These are phyloP conservation scores for Sonneratia caseolaris DNA, from an alignment of 345 rosid genomes.

Conservation along the genomic window DNA sequence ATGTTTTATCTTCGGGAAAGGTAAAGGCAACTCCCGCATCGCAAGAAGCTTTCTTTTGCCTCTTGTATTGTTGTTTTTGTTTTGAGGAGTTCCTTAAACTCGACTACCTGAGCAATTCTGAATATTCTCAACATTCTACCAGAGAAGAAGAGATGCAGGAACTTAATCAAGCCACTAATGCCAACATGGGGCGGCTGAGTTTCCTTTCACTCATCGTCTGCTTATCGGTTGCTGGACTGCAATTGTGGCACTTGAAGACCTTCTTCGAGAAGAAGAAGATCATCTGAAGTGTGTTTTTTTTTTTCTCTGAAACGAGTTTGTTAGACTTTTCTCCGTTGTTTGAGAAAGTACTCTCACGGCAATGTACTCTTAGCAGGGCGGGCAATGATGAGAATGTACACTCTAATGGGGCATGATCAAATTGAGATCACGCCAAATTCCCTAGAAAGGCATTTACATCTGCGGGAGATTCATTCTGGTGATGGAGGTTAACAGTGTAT, in stretches of 20 bases:
- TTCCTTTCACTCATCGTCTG: conserved; percentile 62
- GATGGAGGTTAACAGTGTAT: no score
- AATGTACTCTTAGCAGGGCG: neutral
- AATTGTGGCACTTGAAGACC: conserved; percentile 78
- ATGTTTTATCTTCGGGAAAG: conserved; percentile 80
- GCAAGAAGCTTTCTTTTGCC: no score
- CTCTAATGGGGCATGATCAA: no score
- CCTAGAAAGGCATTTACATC: no score
- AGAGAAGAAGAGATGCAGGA: conserved; percentile 96
- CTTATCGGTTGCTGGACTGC: conserved; percentile 80
- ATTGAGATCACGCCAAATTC: no score
- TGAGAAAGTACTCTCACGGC: neutral
- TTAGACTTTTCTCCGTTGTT: neutral
- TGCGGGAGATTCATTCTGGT: no score
- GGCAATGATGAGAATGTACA: no score
- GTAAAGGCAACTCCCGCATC: conserved; percentile 19
- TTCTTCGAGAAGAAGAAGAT: conserved; percentile 95
- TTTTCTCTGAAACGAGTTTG: no score
- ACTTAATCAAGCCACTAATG: conserved; percentile 54
- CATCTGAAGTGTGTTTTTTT: conserved; percentile 31
- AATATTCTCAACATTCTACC: conserved; percentile 9
- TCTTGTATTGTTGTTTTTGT: no score
- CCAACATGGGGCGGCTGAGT: conserved; percentile 75
- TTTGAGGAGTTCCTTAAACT: neutral
- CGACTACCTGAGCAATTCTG: neutral